Evolutionary conservation across 1,284 basidiomycete species (phyloP).

Genomic region (Malassezia equina): DNA sequence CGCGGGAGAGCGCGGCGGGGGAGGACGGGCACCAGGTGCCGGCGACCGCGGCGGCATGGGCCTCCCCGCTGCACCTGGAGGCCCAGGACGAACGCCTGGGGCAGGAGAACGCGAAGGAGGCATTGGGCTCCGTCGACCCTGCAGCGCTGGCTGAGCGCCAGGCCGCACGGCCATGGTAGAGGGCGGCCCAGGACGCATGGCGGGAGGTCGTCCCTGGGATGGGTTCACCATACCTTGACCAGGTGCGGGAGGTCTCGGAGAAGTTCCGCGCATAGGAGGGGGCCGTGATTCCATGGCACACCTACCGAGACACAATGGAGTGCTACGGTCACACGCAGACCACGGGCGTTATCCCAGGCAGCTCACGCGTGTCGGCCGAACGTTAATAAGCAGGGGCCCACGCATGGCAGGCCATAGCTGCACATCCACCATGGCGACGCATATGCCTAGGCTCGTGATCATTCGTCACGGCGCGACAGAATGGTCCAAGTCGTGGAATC

Average conservation of each 20-base stretch:
- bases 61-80: neutral
- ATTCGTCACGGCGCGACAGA: conserved; percentile 45
- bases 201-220: neutral
- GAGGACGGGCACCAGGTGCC: conserved; percentile 3
- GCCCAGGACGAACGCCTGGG: neutral
- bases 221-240: neutral
- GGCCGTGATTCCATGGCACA: conserved; percentile 14
- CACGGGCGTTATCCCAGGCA: neutral
- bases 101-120: conserved; percentile 8
- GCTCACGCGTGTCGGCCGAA: neutral
- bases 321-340: neutral
- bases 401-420: neutral
- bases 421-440: neutral
- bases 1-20: conserved; percentile 1
- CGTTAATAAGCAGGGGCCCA: neutral
- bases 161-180: neutral
- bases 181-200: neutral
- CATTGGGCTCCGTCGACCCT: conserved; percentile 10
- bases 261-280: conserved; percentile 13
- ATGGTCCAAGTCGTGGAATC: conserved; percentile 43
- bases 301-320: neutral
- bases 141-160: neutral
- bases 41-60: conserved; percentile 1
- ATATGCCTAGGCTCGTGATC: conserved; percentile 42
- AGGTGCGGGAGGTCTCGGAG: conserved; percentile 11